These are phyloP conservation scores for Paracamarosporium sp. DNA, from an alignment of 2,329 filamentous ascomycete genomes.

Conservation along the genomic window DNA sequence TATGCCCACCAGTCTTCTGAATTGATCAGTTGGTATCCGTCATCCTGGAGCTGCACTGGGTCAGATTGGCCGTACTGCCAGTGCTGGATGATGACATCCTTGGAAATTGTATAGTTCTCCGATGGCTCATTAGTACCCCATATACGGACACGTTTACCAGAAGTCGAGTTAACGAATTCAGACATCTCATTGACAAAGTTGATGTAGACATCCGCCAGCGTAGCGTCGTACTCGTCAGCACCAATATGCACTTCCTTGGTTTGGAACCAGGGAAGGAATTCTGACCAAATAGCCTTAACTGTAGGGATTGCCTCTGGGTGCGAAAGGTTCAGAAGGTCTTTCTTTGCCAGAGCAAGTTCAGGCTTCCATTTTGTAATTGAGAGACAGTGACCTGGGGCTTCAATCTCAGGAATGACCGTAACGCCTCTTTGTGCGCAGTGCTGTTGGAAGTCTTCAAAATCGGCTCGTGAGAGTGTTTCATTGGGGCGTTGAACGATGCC, in stretches of 20 bases:
- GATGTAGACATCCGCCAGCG: conserved; percentile 45
- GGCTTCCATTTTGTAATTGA: conserved; percentile 50
- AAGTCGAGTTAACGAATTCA: conserved; percentile 36
- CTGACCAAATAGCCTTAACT: conserved; percentile 45
- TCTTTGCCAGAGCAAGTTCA: conserved; percentile 43
- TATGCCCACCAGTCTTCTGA: conserved; percentile 62
- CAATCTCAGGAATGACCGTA: conserved; percentile 47
- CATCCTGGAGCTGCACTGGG: conserved; percentile 47
- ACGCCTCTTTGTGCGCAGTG: conserved; percentile 45
- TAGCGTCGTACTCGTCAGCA: conserved; percentile 45
- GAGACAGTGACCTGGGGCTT: conserved; percentile 45
- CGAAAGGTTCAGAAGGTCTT: conserved; percentile 44
- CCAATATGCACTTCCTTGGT: conserved; percentile 48
- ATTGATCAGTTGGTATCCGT: conserved; percentile 53
- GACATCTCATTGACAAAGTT: conserved; percentile 47
- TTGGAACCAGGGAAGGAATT: conserved; percentile 49
- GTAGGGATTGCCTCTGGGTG: conserved; percentile 46
- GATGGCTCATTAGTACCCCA: conserved; percentile 56
- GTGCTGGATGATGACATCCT: conserved; percentile 54
- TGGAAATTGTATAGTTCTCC: conserved; percentile 45
- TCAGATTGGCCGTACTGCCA: conserved; percentile 59
- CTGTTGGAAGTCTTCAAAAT: conserved; percentile 45
- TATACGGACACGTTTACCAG: conserved; percentile 41
- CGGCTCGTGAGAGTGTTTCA: conserved; percentile 40
- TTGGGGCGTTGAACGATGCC: conserved; percentile 44